Evolutionary conservation across 306 rosid genomes (phyloP).

Genomic region (Vigna trinervia): DNA sequence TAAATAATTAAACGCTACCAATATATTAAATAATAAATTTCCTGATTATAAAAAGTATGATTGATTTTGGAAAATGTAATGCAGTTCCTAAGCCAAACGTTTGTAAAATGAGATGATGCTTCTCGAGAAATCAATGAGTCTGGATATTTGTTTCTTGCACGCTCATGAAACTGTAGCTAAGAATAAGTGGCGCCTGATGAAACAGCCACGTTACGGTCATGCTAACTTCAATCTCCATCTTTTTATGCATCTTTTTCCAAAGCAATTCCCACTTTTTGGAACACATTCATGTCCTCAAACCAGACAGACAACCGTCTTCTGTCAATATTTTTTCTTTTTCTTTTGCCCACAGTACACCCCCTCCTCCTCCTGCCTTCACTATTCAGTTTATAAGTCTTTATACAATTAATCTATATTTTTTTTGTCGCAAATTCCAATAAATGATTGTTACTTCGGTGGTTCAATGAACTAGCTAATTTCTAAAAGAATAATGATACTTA

Average conservation of each 20-base stretch:
- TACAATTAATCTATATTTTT: not conserved
- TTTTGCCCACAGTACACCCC: no score
- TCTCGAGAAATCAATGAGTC: not conserved
- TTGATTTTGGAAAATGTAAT: no score
- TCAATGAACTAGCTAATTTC: not conserved
- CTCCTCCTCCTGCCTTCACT: not conserved
- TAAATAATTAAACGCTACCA: no score
- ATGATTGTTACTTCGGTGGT: no score
- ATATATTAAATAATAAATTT: no score
- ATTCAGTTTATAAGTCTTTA: not conserved
- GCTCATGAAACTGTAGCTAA: no score
- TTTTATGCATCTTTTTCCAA: no score
- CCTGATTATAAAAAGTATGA: no score
- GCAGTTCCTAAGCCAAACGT: no score
- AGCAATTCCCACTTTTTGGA: not conserved
- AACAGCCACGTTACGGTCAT: not conserved
- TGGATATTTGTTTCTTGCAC: no score
- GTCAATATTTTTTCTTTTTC: not conserved
- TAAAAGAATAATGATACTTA: no score
- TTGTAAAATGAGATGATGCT: not conserved
- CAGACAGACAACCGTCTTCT: not conserved
- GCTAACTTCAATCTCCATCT: not conserved
- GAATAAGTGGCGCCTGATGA: not conserved
- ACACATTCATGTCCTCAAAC: not conserved
- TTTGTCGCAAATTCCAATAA: not conserved